Conservation (phyloP, 2,329 filamentous ascomycete genomes). For the Colletotrichum chrysophilum region DNA sequence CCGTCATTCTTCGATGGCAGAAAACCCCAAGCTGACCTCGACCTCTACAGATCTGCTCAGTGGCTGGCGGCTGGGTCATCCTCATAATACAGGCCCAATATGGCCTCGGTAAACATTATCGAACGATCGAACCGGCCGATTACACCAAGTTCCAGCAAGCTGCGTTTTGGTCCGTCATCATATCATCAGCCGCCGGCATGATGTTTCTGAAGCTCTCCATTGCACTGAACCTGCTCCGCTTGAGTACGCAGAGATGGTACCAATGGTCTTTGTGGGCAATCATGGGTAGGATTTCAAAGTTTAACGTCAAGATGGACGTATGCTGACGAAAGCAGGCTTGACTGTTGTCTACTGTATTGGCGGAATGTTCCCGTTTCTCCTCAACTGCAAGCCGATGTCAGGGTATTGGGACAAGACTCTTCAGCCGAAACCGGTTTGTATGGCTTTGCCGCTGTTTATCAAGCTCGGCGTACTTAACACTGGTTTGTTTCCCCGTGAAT, state of each 20-base stretch:
- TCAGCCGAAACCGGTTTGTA: conserved; percentile 12
- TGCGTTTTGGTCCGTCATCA: conserved; percentile 47
- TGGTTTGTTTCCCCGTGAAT: no score
- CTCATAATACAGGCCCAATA: conserved; percentile 49
- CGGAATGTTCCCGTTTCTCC: conserved; percentile 24
- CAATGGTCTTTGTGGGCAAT: conserved; percentile 25
- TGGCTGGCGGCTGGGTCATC: conserved; percentile 31
- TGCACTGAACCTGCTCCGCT: conserved; percentile 22
- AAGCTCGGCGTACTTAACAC: conserved; percentile 44
- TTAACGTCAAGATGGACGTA: background rate
- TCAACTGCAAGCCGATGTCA: conserved; percentile 25
- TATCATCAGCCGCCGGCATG: conserved; percentile 33
- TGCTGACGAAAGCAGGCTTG: conserved; percentile 8
- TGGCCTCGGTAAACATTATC: conserved; percentile 51
- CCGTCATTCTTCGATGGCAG: no score
- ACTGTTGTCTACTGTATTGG: conserved; percentile 24
- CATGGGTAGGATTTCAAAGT: conserved; percentile 10
- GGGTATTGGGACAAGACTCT: conserved; percentile 25
- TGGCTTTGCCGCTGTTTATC: conserved; percentile 27
- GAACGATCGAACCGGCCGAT: conserved; percentile 36
- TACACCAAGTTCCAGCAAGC: conserved; percentile 41
- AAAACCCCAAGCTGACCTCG: background rate
- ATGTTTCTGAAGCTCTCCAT: conserved; percentile 29
- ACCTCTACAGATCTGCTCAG: conserved; percentile 27
- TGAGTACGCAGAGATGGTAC: conserved; percentile 29